phyloP scores from a whole-genome alignment of 2,329 filamentous ascomycete genomes.

The Byssothecium circinans region DNA sequence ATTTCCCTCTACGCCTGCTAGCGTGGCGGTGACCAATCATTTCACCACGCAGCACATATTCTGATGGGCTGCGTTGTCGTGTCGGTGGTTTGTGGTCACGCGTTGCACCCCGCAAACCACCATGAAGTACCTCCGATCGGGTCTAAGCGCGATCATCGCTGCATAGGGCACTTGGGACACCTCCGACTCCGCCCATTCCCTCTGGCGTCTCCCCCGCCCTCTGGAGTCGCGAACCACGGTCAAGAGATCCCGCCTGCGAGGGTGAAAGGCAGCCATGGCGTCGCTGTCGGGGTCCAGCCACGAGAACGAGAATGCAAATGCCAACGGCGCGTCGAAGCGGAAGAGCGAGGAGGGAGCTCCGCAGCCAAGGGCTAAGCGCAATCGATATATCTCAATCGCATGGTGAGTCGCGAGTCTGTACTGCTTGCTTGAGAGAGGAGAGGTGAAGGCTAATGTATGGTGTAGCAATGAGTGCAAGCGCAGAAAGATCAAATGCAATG shows the following conservation, averaged over 20 bases:
- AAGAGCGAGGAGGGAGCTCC: slow-evolving; percentile 48
- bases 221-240: neutral
- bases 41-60: too few relatives aligned
- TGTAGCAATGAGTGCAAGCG: slow-evolving; percentile 66
- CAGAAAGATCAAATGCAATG: slow-evolving; percentile 70
- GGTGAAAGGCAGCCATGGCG: neutral
- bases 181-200: neutral
- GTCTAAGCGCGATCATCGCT: neutral
- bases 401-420: slow-evolving; percentile 53
- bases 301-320: slow-evolving; percentile 22
- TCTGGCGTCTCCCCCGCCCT: neutral
- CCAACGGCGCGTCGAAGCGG: slow-evolving; percentile 39
- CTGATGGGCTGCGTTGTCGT: neutral
- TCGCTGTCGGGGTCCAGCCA: slow-evolving; percentile 13
- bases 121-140: neutral
- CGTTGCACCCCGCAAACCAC: neutral
- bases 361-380: slow-evolving; percentile 62
- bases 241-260: neutral
- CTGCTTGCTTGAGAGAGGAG: neutral
- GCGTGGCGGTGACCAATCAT: too few relatives aligned
- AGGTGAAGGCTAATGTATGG: slow-evolving; percentile 14
- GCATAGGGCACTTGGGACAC: neutral
- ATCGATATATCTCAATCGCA: slow-evolving; percentile 68
- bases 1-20: too few relatives aligned
- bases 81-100: too few relatives aligned